These are phyloP conservation scores for Epithele typhae DNA, from an alignment of 768 basidiomycete genomes.

Conservation along the genomic window DNA sequence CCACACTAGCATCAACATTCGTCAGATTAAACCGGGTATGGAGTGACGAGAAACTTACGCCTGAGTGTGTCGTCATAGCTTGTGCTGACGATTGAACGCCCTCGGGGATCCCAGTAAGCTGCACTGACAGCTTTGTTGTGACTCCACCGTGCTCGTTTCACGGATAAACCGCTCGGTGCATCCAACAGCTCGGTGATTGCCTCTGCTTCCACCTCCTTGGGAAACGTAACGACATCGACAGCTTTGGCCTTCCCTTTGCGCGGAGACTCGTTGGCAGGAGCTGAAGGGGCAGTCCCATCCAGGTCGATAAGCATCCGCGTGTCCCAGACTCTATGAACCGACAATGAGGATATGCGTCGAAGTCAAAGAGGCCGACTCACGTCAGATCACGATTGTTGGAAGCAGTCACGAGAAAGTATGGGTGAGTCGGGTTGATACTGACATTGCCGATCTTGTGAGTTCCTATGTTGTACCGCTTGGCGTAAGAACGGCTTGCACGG, in stretches of 20 bases:
- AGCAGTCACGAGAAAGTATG: slow-evolving; percentile 65
- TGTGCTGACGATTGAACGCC: slow-evolving; percentile 76
- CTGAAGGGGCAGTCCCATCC: slow-evolving; percentile 19
- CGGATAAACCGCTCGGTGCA: slow-evolving; percentile 48
- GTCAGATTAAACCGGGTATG: too few relatives aligned
- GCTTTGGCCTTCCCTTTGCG: slow-evolving; percentile 8
- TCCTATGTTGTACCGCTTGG: slow-evolving; percentile 60
- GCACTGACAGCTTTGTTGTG: slow-evolving; percentile 80
- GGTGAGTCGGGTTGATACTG: slow-evolving; percentile 70
- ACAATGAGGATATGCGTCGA: background rate
- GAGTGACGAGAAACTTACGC: slow-evolving; percentile 39
- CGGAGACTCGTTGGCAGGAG: slow-evolving; percentile 4
- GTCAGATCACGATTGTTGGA: slow-evolving; percentile 71
- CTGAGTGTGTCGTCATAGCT: slow-evolving; percentile 78
- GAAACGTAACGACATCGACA: background rate
- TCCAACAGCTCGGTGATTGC: slow-evolving; percentile 44
- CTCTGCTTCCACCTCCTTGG: slow-evolving; percentile 34
- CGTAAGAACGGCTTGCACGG: slow-evolving; percentile 51
- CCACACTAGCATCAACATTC: slow-evolving; percentile 68
- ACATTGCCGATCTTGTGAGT: slow-evolving; percentile 74
- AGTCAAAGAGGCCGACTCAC: slow-evolving; percentile 35
- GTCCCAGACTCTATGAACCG: slow-evolving; percentile 70
- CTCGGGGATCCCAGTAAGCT: slow-evolving; percentile 83
- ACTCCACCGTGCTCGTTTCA: slow-evolving; percentile 57
- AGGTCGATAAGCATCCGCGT: slow-evolving; percentile 50